Conservation (phyloP, 2,329 filamentous ascomycete genomes). For the Cryphonectria naterciae region DNA sequence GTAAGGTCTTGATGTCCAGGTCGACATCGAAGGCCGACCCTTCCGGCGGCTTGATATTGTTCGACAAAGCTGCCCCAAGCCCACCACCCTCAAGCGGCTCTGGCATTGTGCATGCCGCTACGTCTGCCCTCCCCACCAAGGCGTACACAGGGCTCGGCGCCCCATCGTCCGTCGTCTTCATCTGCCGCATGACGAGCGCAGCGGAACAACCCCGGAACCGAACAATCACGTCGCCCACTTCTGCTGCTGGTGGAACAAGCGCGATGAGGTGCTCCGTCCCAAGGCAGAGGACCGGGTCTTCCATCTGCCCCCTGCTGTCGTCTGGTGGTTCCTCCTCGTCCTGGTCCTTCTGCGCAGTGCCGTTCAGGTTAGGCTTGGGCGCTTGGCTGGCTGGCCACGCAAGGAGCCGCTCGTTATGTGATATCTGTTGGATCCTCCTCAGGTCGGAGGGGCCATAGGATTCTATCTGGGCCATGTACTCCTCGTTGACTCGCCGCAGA, state of each 20-base stretch:
- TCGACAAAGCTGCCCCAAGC: background rate
- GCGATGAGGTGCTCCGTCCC: conserved; percentile 2
- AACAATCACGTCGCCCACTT: background rate
- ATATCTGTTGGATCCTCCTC: background rate
- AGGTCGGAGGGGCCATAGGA: background rate
- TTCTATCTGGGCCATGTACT: background rate
- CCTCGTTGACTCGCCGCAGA: background rate
- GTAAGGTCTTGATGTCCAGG: background rate
- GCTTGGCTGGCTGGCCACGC: background rate
- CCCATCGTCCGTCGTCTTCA: background rate
- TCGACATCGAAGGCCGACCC: background rate
- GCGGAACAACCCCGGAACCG: background rate
- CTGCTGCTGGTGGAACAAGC: background rate
- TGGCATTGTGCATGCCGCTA: background rate
- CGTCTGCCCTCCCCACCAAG: background rate
- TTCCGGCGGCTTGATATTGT: background rate
- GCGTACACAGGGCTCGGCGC: background rate
- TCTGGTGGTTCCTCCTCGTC: no score
- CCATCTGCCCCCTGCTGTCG: background rate
- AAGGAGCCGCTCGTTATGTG: background rate
- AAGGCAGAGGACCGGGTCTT: background rate
- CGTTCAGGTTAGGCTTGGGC: background rate
- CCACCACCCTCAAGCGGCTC: background rate
- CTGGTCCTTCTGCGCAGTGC: background rate
- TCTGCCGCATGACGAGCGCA: background rate